These are phyloP conservation scores for Fusarium anguioides DNA, from an alignment of 2,329 filamentous ascomycete genomes.

Conservation along the genomic window DNA sequence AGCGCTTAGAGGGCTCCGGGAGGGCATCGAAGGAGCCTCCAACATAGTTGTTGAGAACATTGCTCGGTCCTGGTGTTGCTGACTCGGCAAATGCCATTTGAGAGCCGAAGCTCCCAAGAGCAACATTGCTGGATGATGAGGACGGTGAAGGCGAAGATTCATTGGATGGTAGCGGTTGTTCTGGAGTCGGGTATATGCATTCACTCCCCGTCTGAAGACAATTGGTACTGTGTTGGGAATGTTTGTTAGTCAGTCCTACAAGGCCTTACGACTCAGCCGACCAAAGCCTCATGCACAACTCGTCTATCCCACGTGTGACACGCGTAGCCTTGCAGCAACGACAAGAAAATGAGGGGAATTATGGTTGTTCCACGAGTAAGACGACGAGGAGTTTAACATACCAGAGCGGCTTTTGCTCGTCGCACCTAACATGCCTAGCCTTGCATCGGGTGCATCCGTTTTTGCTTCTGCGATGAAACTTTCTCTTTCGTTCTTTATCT, in stretches of 20 bases:
- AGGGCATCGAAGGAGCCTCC: conserved; percentile 49
- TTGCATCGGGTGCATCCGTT: conserved; percentile 53
- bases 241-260: conserved; percentile 35
- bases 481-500: conserved; percentile 52
- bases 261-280: conserved; percentile 11
- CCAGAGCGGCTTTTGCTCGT: conserved; percentile 59
- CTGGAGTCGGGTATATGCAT: conserved; percentile 52
- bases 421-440: conserved; percentile 58
- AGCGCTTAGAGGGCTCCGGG: conserved; percentile 47
- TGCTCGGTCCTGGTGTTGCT: conserved; percentile 32
- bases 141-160: conserved; percentile 36
- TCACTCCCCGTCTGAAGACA: conserved; percentile 59
- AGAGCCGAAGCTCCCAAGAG: conserved; percentile 13
- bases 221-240: conserved; percentile 53
- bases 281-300: conserved; percentile 36
- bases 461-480: conserved; percentile 53
- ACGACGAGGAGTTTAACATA: conserved; percentile 47
- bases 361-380: conserved; percentile 25
- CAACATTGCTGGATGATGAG: conserved; percentile 31
- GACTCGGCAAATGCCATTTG: conserved; percentile 34
- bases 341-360: conserved; percentile 26
- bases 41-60: conserved; percentile 46
- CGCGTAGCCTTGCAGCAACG: conserved; percentile 38
- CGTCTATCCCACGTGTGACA: conserved; percentile 34
- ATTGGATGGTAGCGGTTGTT: conserved; percentile 43